Evolutionary conservation across 345 rosid genomes (phyloP).

Genomic region (Citrus glauca): DNA sequence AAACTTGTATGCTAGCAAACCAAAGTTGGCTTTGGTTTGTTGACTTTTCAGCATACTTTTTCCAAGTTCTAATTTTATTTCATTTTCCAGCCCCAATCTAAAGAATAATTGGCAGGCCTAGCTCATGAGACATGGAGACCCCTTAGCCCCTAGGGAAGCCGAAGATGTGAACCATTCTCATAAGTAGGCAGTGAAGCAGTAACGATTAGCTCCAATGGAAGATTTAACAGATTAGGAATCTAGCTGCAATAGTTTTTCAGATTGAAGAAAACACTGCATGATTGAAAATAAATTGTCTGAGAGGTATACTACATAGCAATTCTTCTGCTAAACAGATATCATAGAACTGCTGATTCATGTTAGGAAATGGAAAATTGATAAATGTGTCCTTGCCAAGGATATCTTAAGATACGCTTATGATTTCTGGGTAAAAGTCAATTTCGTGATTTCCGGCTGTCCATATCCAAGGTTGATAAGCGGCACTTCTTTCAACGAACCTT

Average conservation of each 20-base stretch:
- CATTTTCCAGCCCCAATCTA: background rate
- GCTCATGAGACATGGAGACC: background rate
- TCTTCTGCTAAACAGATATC: background rate
- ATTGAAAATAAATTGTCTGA: background rate
- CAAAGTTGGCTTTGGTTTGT: no score
- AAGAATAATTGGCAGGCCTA: background rate
- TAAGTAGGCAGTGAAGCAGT: background rate
- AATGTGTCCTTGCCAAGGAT: background rate
- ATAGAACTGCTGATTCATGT: background rate
- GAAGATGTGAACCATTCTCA: background rate
- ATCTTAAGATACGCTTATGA: conserved; percentile 34
- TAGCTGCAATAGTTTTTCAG: background rate
- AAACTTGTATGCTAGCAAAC: no score
- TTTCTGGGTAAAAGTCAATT: conserved; percentile 66
- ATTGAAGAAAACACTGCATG: background rate
- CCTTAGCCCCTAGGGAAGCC: background rate
- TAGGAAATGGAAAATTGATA: background rate
- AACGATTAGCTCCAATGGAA: background rate
- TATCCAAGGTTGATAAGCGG: conserved; percentile 96
- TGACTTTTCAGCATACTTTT: no score
- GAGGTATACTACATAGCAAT: background rate
- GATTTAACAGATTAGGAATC: background rate
- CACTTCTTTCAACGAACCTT: conserved; percentile 78
- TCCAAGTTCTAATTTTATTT: background rate
- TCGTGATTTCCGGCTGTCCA: conserved; percentile 95